Conservation (phyloP, 495 filamentous ascomycete species). For the Immersiella caudata region DNA sequence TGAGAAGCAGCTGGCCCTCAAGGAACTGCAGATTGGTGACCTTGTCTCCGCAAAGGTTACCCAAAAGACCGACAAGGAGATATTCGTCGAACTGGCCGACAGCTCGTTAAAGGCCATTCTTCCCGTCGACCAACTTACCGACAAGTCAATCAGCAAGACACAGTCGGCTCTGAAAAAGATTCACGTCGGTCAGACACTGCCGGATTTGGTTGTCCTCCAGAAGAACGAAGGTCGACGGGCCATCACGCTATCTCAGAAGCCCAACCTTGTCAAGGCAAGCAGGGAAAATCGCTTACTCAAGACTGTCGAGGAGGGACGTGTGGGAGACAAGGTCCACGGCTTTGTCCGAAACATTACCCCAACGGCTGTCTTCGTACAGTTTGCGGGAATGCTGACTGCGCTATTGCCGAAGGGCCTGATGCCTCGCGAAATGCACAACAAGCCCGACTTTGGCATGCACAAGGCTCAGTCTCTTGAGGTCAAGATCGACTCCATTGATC, state of each 20-base stretch:
- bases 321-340: conserved; percentile 71
- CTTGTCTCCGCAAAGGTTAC: conserved; percentile 76
- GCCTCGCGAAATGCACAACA: conserved; percentile 62
- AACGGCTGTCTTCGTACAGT: conserved; percentile 80
- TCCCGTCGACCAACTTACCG: conserved; percentile 74
- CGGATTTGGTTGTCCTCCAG: conserved; percentile 79
- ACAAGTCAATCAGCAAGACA: conserved; percentile 76
- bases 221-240: conserved; percentile 73
- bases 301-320: conserved; percentile 67
- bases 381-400: conserved; percentile 74
- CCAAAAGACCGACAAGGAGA: conserved; percentile 79
- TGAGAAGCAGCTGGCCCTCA: conserved; percentile 73
- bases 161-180: conserved; percentile 73
- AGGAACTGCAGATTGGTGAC: conserved; percentile 68
- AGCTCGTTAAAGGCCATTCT: conserved; percentile 74
- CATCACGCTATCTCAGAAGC: conserved; percentile 76
- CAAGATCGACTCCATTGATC: conserved; percentile 71
- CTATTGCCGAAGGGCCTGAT: conserved; percentile 77
- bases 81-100: conserved; percentile 73
- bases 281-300: conserved; percentile 65
- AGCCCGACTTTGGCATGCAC: conserved; percentile 73
- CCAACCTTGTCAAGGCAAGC: conserved; percentile 75
- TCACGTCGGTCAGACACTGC: conserved; percentile 75
- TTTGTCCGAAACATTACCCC: conserved; percentile 81
- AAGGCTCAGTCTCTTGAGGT: conserved; percentile 71